Conservation (phyloP, 1,284 basidiomycete species). For the Tilletia setariae region DNA sequence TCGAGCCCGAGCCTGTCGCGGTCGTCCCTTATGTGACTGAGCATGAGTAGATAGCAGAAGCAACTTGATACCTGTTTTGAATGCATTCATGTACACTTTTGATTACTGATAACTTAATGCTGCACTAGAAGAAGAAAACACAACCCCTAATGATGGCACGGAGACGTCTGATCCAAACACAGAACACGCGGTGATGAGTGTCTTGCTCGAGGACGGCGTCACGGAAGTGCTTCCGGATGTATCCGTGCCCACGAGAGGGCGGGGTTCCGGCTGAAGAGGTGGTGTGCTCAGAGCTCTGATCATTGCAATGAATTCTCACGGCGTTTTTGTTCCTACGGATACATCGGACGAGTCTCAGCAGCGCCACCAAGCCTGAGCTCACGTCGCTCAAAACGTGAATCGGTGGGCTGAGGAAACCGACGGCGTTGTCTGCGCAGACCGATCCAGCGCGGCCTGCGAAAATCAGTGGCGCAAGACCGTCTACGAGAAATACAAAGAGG, state of each 20-base stretch:
- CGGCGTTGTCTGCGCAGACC: background rate
- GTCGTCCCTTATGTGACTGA: background rate
- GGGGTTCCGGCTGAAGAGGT: background rate
- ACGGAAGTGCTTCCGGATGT: background rate
- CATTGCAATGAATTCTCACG: background rate
- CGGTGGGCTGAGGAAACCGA: background rate
- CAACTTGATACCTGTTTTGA: background rate
- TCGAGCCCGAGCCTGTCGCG: background rate
- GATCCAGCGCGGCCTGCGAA: background rate
- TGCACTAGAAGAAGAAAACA: background rate
- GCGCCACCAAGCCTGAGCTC: background rate
- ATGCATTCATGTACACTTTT: too few species aligned
- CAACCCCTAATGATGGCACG: background rate
- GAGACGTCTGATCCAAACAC: background rate
- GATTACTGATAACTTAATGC: background rate
- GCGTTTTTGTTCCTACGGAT: background rate
- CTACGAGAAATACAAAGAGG: background rate
- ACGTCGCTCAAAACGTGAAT: background rate
- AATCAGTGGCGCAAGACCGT: background rate
- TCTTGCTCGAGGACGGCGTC: background rate
- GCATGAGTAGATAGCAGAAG: background rate
- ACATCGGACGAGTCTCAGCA: background rate
- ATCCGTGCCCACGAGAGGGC: background rate
- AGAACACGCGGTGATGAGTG: background rate
- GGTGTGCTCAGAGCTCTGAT: background rate